These are phyloP conservation scores for Kingdonia uniflora DNA, from an alignment of 164 flowering plant genomes.

Conservation along the genomic window DNA sequence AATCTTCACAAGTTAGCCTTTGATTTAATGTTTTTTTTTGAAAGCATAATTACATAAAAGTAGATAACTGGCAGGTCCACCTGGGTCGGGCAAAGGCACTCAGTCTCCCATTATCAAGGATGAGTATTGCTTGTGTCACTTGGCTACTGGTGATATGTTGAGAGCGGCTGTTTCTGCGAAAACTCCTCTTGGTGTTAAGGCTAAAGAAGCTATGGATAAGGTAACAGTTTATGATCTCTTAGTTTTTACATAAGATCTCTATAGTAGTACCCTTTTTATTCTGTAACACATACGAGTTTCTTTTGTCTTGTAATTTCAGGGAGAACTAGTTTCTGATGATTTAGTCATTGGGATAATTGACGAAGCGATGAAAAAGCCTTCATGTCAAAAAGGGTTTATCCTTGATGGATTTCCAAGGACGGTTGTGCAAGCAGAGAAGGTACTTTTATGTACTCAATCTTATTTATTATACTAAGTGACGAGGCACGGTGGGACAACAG, in stretches of 20 bases:
- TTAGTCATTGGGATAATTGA: constrained; percentile 93
- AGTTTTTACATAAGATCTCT: too few relatives aligned
- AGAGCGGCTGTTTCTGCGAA: constrained; percentile 96
- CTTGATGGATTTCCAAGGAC: constrained; percentile 98
- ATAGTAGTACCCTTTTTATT: too few relatives aligned
- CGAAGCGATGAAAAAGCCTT: constrained; percentile 84
- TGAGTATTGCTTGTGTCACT: constrained; percentile 94
- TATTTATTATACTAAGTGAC: too few relatives aligned
- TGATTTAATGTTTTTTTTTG: not conserved
- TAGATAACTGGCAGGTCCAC: constrained; percentile 68
- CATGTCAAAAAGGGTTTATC: constrained; percentile 92
- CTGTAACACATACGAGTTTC: not conserved
- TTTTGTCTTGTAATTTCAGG: constrained; percentile 35
- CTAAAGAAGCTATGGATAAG: constrained; percentile 97
- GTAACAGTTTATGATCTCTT: constrained; percentile 20
- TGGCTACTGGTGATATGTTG: constrained; percentile 98
- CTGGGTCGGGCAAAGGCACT: constrained; percentile 98
- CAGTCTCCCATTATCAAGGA: constrained; percentile 95
- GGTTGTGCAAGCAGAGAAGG: constrained; percentile 93
- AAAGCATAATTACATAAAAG: constrained; percentile 5
- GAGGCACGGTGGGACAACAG: too few relatives aligned
- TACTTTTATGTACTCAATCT: constrained; percentile 5
- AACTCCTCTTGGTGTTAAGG: constrained; percentile 95
- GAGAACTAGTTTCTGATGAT: constrained; percentile 91
- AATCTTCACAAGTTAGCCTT: too few relatives aligned